These are phyloP conservation scores for Apiospora rasikravindrae DNA, from an alignment of 2,329 filamentous ascomycete genomes.

Conservation along the genomic window DNA sequence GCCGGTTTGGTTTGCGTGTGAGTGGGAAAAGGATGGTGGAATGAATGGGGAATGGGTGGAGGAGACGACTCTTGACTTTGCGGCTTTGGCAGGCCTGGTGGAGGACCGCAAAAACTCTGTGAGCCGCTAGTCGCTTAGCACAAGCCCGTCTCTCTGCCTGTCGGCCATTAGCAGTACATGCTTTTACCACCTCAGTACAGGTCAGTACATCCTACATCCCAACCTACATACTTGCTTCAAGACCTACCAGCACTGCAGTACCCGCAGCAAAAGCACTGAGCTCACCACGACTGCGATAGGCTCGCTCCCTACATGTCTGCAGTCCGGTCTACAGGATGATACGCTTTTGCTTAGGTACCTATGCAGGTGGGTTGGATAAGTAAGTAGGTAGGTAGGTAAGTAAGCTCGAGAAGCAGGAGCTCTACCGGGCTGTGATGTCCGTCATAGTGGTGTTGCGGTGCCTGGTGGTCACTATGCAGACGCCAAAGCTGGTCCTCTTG, in stretches of 20 bases:
- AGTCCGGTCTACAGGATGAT: not conserved
- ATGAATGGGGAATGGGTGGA: conserved; percentile 31
- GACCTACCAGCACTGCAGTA: not conserved
- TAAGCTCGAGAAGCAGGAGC: not conserved
- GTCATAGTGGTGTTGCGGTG: no score
- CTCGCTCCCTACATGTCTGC: not conserved
- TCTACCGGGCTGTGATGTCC: no score
- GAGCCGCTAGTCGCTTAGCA: conserved; percentile 22
- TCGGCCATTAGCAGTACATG: conserved; percentile 4
- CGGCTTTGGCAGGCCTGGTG: conserved; percentile 19
- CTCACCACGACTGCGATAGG: not conserved
- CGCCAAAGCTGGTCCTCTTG: not conserved
- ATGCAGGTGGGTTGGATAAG: not conserved
- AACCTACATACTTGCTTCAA: no score
- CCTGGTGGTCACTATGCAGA: not conserved
- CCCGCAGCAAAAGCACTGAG: not conserved
- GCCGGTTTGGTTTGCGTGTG: conserved; percentile 41
- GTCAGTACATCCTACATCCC: not conserved
- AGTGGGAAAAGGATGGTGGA: conserved; percentile 37
- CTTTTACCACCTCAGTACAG: conserved; percentile 6
- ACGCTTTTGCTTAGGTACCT: not conserved
- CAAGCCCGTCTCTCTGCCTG: conserved; percentile 13
- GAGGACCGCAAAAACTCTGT: conserved; percentile 30
- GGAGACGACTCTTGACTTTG: conserved; percentile 26
- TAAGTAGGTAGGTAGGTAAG: not conserved